These are phyloP conservation scores for Pseudogymnoascus sp. DNA, from an alignment of 2,329 filamentous ascomycete species.

Conservation along the genomic window DNA sequence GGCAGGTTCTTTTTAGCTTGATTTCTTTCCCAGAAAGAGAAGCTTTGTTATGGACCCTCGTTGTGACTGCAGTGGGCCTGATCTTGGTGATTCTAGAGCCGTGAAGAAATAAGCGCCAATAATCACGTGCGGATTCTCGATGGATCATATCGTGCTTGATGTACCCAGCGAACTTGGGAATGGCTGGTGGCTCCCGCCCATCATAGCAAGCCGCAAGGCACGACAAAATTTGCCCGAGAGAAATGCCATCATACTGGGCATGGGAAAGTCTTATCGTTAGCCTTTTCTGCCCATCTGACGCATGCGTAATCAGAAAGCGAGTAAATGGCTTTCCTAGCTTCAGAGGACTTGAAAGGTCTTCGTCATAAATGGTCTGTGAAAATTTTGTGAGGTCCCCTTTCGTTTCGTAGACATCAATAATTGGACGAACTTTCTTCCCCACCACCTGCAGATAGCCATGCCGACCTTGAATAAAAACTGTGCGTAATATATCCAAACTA, in stretches of 20 bases:
- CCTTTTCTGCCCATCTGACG: slow-evolving; percentile 23
- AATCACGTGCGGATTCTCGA: slow-evolving; percentile 17
- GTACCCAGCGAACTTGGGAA: slow-evolving; percentile 34
- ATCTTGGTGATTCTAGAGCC: slow-evolving; percentile 32
- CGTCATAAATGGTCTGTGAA: neutral
- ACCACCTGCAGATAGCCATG: no score
- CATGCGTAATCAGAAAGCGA: neutral
- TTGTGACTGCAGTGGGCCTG: no score
- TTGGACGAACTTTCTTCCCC: no score
- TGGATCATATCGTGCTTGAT: slow-evolving; percentile 16
- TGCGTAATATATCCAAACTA: slow-evolving; percentile 32
- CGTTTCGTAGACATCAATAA: no score
- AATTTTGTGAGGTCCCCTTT: no score
- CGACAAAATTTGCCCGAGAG: slow-evolving; percentile 32
- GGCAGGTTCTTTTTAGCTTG: slow-evolving; percentile 25
- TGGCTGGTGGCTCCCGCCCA: slow-evolving; percentile 23
- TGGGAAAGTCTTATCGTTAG: slow-evolving; percentile 43
- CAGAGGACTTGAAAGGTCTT: neutral
- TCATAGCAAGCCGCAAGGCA: slow-evolving; percentile 26
- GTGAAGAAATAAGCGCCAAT: slow-evolving; percentile 39
- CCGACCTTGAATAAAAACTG: slow-evolving; percentile 27
- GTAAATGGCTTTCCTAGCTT: neutral
- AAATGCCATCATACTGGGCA: slow-evolving; percentile 59
- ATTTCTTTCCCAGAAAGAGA: slow-evolving; percentile 21
- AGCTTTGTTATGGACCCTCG: no score